These are phyloP conservation scores for Sarcocystis neurona DNA, from an alignment of 169 alveolate species.

Conservation along the genomic window DNA sequence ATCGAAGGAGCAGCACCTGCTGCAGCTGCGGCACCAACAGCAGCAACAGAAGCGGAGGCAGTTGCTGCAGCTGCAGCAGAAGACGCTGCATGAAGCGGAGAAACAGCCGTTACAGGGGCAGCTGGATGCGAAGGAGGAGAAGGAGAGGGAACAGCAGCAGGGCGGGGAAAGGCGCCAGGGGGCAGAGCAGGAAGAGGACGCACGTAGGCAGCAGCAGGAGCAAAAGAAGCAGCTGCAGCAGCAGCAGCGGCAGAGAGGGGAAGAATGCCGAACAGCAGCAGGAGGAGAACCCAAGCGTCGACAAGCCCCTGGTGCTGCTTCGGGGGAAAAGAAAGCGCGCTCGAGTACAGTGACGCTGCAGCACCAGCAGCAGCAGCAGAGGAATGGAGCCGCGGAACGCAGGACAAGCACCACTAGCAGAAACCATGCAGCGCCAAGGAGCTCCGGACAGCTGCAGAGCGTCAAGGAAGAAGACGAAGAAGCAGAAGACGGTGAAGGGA, in stretches of 20 bases:
- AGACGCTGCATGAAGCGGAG: neutral
- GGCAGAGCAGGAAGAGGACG: neutral
- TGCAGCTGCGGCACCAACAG: neutral
- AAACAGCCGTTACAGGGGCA: neutral
- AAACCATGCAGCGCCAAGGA: too few species aligned
- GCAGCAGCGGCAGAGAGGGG: neutral
- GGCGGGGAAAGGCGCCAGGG: neutral
- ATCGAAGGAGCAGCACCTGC: neutral
- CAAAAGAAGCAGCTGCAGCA: neutral
- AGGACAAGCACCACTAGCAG: too few species aligned
- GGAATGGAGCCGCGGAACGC: too few species aligned
- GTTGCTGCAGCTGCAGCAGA: neutral
- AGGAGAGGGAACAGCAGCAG: too few species aligned
- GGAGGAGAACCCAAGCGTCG: too few species aligned
- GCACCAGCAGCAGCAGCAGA: too few species aligned
- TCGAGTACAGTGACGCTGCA: too few species aligned
- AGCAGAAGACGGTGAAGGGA: neutral
- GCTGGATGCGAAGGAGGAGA: too few species aligned
- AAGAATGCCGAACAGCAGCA: too few species aligned
- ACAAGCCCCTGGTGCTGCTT: too few species aligned
- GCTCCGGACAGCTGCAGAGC: too few species aligned
- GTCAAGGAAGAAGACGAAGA: neutral
- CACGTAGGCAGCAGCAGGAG: neutral
- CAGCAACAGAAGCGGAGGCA: neutral
- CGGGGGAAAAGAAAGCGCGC: too few species aligned